These are phyloP conservation scores for Pythium chondricola DNA, from an alignment of 352 stramenopile genomes.

Conservation along the genomic window DNA sequence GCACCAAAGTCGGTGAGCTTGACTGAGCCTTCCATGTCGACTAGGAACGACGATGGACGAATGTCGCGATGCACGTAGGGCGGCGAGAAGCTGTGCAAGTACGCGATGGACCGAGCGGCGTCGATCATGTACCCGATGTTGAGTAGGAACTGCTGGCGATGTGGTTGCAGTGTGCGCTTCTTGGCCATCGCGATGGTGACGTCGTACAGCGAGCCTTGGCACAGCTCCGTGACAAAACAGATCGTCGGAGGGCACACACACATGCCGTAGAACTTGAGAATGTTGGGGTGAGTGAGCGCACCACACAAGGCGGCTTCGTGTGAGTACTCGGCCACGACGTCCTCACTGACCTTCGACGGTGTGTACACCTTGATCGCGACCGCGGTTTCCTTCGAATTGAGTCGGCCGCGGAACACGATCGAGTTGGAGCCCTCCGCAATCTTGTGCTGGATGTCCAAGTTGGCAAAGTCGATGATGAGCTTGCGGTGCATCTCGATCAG, in stretches of 20 bases:
- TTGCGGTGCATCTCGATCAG: conserved; percentile 68
- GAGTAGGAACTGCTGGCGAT: conserved; percentile 43
- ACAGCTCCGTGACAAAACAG: conserved; percentile 72
- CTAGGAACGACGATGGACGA: conserved; percentile 74
- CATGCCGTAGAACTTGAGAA: conserved; percentile 81
- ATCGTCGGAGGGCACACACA: conserved; percentile 73
- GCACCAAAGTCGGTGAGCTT: conserved; percentile 84
- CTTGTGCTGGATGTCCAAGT: conserved; percentile 45
- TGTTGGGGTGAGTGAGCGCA: conserved; percentile 68
- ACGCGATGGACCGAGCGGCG: conserved; percentile 47
- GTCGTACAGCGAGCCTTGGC: conserved; percentile 50
- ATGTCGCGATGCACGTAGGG: conserved; percentile 70
- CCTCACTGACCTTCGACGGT: conserved; percentile 42
- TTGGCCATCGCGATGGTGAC: conserved; percentile 42
- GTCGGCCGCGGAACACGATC: conserved; percentile 52
- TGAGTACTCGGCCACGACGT: conserved; percentile 73
- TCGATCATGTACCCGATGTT: conserved; percentile 68
- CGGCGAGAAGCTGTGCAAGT: conserved; percentile 70
- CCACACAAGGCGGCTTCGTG: conserved; percentile 73
- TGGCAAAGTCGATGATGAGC: conserved; percentile 71
- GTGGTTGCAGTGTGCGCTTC: conserved; percentile 28
- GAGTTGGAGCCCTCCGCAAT: conserved; percentile 49
- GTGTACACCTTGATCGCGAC: conserved; percentile 82
- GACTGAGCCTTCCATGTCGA: conserved; percentile 41
- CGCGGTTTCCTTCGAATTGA: conserved; percentile 34